Evolutionary conservation across 768 basidiomycete species (phyloP), one percentile per base, ranked within the genome.

Genomic region (Suillus occidentalis): DNA sequence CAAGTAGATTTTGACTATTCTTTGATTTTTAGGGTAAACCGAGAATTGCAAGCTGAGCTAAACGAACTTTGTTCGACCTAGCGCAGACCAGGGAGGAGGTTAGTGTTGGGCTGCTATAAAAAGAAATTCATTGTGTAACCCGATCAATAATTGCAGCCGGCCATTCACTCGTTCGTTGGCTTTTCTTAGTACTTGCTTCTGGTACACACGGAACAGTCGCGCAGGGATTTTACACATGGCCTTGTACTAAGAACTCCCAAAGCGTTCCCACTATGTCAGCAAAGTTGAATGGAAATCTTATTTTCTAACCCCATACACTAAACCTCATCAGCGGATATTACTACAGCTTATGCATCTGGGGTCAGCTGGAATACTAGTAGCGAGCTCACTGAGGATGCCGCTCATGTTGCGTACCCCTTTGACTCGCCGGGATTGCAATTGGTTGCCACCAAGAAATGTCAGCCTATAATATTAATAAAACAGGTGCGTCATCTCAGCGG

Each of bases 41-140:
- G 2, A 18, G 10, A n/a, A 39, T 36, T 4, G 13, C 7, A n/a
- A 64, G 47, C 9, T 7, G 22, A 40, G 28, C 20, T 25, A 2
- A 55, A n/a, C 12, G 16, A 40, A 31, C 40, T 40, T 58, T 20
- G 37, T 39, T 57, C 7, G 22, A 57, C 7, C 14, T 36, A 36
- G 25, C 40, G 57, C 14, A 3, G 55, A 28, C 25, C 8, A 58
- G 36, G 36, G 36, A 61, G 50, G 56, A 67, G 64, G 45, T 39
- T 49, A 34, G 42, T 45, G 68, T 72, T 73, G 58, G 70, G 22
- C 61, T 57, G 1, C 34, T 64, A 64, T 62, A 70, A 68, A 69
- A 63, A 72, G 63, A 71, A 74, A 63, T 57, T 63, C 37, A 52
- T 62, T 40, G 43, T 40, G 43, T 28, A 63, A 31, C 65, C 31